A percentile compares a stretch with the other conserved stretches of the same genome.
These are phyloP conservation scores for Chlorella sp. DNA, from an alignment of 139 green algal species.

Conservation along the genomic window DNA sequence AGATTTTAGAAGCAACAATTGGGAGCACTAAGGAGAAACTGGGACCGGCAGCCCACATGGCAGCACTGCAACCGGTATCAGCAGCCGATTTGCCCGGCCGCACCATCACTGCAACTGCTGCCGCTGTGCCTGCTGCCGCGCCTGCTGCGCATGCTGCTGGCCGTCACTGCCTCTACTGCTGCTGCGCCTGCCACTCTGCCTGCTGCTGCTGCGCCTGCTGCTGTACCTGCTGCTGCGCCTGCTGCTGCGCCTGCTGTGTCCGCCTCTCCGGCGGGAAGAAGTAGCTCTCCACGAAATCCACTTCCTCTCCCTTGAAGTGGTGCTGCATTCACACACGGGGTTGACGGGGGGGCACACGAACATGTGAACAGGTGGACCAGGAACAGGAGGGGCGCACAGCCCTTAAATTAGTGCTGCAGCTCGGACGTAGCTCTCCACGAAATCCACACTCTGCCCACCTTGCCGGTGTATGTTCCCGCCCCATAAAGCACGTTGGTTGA, in stretches of 20 bases:
- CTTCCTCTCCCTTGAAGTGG: constrained; percentile 60
- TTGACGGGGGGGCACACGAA: not conserved
- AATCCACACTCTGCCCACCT: constrained; percentile 31
- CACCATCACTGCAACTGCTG: not conserved
- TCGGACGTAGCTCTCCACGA: too few relatives aligned
- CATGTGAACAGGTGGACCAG: not conserved
- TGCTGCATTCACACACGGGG: constrained; percentile 10
- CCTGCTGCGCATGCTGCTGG: not conserved
- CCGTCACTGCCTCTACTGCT: not conserved
- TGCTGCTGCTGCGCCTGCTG: not conserved
- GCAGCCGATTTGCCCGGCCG: not conserved
- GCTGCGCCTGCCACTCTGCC: not conserved
- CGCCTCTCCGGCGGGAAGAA: constrained; percentile 60
- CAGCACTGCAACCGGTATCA: not conserved
- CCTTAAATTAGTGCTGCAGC: constrained; percentile 47
- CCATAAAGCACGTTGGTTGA: too few relatives aligned
- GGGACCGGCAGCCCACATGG: not conserved
- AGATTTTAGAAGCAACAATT: too few relatives aligned
- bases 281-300: constrained; percentile 80
- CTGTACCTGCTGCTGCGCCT: not conserved
- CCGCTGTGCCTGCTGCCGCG: not conserved
- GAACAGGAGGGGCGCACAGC: constrained; percentile 65
- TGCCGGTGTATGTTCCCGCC: constrained; percentile 63
- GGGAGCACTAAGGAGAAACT: too few relatives aligned
- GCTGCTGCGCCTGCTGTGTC: not conserved